Base-by-base conservation (phyloP, 805 yeast genomes). In the Saccharomycopsis vini region DNA sequence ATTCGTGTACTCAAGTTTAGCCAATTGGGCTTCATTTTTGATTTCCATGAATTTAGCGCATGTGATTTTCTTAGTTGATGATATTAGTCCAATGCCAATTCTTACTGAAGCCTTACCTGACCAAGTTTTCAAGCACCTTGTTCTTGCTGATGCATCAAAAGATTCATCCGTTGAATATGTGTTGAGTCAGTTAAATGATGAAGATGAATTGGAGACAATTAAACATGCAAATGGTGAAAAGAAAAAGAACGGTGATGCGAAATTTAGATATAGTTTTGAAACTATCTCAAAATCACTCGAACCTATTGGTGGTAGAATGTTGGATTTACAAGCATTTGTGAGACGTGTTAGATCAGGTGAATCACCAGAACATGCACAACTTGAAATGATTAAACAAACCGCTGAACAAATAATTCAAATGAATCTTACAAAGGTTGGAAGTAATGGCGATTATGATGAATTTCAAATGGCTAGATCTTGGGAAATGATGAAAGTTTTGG, bases 221-320 rank as follows among this genome's bases (percentile, higher is more conserved):
- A 40, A 26, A 19, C n/a, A n/a, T n/a, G n/a, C n/a, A n/a, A 33
- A 42, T 5, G 32, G 15, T 10, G 42, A 36, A 13, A 60, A 56
- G 6, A 55, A 56, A 9, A 58, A 56, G 29, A 49, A 55, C 15
- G 31, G 31, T 6, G 39, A 35, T 9, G n/a, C 34, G 23, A 16
- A 3, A 39, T 49, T 5, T 18, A 12, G 15, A 19, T 46, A 47
- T n/a, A 16, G 30, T 21, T 20, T 19, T 12, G 31, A 7, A 5
- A 34, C 34, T 3, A 67, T 88, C 20, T 79, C 75, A 20, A 61
- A 64, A 4, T 72, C 79, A 26, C 63, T 89, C 28, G 75, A 66
- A 22, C 94, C 95, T 10, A 63, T 92, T 22, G 98, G 98, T 18
- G 98, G 98, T 33, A 77, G 98, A 50, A 83, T 90, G 89, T 69